Base-by-base conservation (phyloP, 2,329 filamentous ascomycete genomes). In the Periconia digitata region DNA sequence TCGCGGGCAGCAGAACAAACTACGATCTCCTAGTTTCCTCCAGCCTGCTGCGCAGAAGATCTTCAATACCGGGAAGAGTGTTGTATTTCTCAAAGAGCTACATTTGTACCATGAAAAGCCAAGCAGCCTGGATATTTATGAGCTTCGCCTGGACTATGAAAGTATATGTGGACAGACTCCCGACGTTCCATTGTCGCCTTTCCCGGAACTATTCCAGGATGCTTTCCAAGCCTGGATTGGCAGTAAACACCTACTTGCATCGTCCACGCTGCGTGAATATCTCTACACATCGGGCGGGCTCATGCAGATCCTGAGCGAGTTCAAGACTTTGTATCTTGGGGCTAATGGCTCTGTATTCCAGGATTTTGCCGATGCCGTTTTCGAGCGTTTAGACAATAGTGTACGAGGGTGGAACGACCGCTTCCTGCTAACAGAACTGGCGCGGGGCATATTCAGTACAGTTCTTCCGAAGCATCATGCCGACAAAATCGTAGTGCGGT, bases 1-100 rank as follows among this genome's bases (percentile, higher is more conserved):
- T 21, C 77, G 74, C 12, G 83, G 84, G 1, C 69, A 79, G 3
- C 76, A 83, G 36, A 84, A 85, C 15, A 72, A 73, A 1, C 69
- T 91, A 1, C 84, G 87, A 58, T 85, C 86, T 0, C 92, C 92
- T 0, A 79, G 74, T 2, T 96, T 96, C 55, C 77, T 96, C 4
- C 82, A 85, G 34, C 79, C 85, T 2, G 82, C 85, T 2, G 84
- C 83, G 0, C 74, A 76, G 20, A 87, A 85, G 53, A 90, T 96
- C 32, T 92, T 96, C 60, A 90, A 86, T 1, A 86, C 90, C 1
- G 92, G 92, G 0, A 96, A 96, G 71, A 95, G 87, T 59, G 85
- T 94, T 46, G 83, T 94, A 1, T 87, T 96, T 38, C 74, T 96
- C n/a, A 86, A 85, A 51, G 82, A 86, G 40, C 76, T 96, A 10